Base-by-base conservation (phyloP, 768 basidiomycete species). In the Lentinula aciculospora region DNA sequence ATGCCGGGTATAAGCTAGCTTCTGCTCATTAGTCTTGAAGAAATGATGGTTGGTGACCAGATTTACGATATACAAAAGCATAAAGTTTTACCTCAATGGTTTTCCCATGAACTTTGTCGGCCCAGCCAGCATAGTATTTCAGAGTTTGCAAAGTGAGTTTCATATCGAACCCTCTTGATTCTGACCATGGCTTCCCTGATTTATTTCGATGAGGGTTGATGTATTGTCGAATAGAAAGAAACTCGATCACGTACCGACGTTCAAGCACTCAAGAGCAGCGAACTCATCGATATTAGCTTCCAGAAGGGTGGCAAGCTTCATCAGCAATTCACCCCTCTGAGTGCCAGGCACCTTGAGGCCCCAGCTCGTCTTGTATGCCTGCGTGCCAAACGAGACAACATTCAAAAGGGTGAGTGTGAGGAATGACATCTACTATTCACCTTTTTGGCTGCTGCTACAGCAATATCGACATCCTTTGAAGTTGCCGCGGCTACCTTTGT, bases 111-210 rank as follows among this genome's bases (percentile, higher is more conserved):
- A 83, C 68, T 72, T 91, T 91, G 75, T 89, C 89, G 44, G 87
- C 84, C 81, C 85, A 86, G 13, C 89, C 90, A 40, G 79, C 86
- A 62, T 86, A 92, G 70, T 90, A 92, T 13, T 78, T 74, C 56
- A 88, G 66, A 58, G 73, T 72, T 31, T 66, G 69, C 48, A 81
- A 69, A 2, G 67, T 63, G 42, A 36, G 36, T 2, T 29, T 36
- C 23, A 72, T 10, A 49, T 73, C 72, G 5, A 27, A 8, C 1
- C 4, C n/a, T 37, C 62, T 64, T 0, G 73, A 64, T 2, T 46
- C 2, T 1, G 25, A 29, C 57, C 63, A 72, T 19, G 68, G 53
- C 56, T 72, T 74, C 32, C 73, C 73, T 67, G 10, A 13, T n/a
- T 31, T 37, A 15, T 31, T 31, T 53, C 19, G 10, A 34, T 15